A percentile compares a stretch with the other conserved stretches of the same genome.
These are phyloP conservation scores for Afroboletus lepidellus DNA, from an alignment of 1,284 basidiomycete genomes.

Conservation along the genomic window DNA sequence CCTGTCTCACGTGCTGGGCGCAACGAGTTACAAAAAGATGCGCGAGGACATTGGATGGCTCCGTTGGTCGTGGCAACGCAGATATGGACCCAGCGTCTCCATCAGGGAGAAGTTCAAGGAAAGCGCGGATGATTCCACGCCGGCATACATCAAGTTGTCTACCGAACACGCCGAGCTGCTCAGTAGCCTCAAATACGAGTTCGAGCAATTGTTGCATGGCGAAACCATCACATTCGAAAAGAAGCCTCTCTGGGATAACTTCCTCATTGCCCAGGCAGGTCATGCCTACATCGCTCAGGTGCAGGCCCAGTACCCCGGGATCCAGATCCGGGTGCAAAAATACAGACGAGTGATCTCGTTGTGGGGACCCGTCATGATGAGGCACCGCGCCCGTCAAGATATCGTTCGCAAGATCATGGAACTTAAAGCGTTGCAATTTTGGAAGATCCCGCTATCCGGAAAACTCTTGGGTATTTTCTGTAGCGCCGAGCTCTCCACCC, in stretches of 20 bases:
- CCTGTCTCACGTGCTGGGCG: conserved; percentile 43
- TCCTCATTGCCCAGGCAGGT: conserved; percentile 47
- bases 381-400: conserved; percentile 38
- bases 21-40: conserved; percentile 37
- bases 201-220: conserved; percentile 59
- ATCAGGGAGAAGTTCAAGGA: conserved; percentile 26
- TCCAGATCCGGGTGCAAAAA: conserved; percentile 45
- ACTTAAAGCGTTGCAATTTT: conserved; percentile 41
- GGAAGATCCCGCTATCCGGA: conserved; percentile 45
- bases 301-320: conserved; percentile 35
- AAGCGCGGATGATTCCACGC: conserved; percentile 17
- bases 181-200: conserved; percentile 51
- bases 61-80: conserved; percentile 28
- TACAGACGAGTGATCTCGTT: conserved; percentile 47
- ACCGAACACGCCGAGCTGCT: conserved; percentile 47
- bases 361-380: conserved; percentile 45
- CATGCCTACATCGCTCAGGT: conserved; percentile 43
- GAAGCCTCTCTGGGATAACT: conserved; percentile 60
- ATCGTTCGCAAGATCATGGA: conserved; percentile 47
- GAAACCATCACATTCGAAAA: conserved; percentile 52
- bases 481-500: conserved; percentile 39
- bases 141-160: conserved; percentile 43
- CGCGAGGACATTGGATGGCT: conserved; percentile 39
- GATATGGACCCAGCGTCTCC: conserved; percentile 28
- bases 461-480: conserved; percentile 46